Base-by-base conservation (phyloP, 1,139 yeast genomes). In the Blastobotrys capitulatus region DNA sequence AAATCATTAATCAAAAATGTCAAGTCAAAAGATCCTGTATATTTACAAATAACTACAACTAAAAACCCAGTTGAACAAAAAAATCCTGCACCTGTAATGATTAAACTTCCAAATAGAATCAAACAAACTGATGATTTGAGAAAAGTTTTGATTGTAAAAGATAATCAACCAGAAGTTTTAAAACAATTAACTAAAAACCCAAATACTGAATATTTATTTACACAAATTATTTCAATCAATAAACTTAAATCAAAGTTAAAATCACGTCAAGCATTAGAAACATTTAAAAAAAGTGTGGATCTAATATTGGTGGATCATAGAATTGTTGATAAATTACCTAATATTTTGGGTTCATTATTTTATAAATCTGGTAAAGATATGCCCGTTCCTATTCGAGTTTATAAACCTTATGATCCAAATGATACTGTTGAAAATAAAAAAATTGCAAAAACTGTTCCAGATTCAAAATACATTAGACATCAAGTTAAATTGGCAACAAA, bases 91-190 rank as follows among this genome's bases (percentile, higher is more conserved):
- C 64, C 64, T 3, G 52, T 56, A 7, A 44, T 61, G 45, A 49
- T 61, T 18, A 56, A 58, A 5, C 48, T 62, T 8, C 61, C 63
- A 9, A 57, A 60, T 44, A 37, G 57, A 38, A 46, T 58, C 9
- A 53, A 55, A 18, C 53, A 55, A 34, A 52, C 56, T 8, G 36
- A 54, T 2, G 57, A 55, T 19, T 52, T 54, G 39, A 49, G 54
- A 9, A 58, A 61, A 25, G 57, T 63, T 42, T 44, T 62, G 5
- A 52, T 61, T 4, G 63, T 61, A 34, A 57, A 54, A 40, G 63
- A 61, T 32, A 62, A 64, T 2, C 60, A 55, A 46, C 53, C 51
- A 43, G 50, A 51, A 35, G 60, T 53, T 16, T 51, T 52, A 10
- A 52, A 53, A 8, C 52, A 48, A 2, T 51, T 61, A 8, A 57